These are phyloP conservation scores for Panus rudis DNA, from an alignment of 768 basidiomycete genomes.

Conservation along the genomic window DNA sequence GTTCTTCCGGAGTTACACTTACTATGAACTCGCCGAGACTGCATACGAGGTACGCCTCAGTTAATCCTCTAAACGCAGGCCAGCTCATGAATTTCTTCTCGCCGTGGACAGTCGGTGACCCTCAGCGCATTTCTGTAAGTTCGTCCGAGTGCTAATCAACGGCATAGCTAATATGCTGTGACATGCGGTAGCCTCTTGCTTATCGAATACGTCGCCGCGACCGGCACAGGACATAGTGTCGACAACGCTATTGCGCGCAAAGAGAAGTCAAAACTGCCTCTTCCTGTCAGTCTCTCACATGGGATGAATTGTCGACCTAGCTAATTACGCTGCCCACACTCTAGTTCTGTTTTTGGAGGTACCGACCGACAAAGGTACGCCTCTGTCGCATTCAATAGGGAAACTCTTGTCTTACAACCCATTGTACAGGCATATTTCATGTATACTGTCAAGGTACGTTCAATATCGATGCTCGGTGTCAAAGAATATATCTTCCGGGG, in stretches of 20 bases:
- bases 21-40: slow-evolving; percentile 45
- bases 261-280: slow-evolving; percentile 65
- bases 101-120: slow-evolving; percentile 53
- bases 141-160: not conserved
- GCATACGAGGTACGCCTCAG: slow-evolving; percentile 55
- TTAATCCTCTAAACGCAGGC: slow-evolving; percentile 8
- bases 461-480: not conserved
- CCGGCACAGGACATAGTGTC: slow-evolving; percentile 53
- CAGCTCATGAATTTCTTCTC: slow-evolving; percentile 1
- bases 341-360: slow-evolving; percentile 78
- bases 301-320: no score
- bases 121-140: slow-evolving; percentile 81
- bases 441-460: slow-evolving; percentile 72
- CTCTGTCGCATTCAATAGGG: not conserved
- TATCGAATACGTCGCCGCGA: slow-evolving; percentile 78
- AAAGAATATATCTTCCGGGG: not conserved
- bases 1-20: slow-evolving; percentile 72
- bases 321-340: not conserved
- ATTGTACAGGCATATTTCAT: slow-evolving; percentile 71
- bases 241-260: slow-evolving; percentile 69
- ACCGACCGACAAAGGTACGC: slow-evolving; percentile 68
- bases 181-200: slow-evolving; percentile 74
- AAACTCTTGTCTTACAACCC: not conserved
- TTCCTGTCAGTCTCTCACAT: slow-evolving; percentile 44
- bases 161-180: not conserved